Base-by-base conservation (phyloP, 108 stramenopile species). In the Nitzschia sp. region DNA sequence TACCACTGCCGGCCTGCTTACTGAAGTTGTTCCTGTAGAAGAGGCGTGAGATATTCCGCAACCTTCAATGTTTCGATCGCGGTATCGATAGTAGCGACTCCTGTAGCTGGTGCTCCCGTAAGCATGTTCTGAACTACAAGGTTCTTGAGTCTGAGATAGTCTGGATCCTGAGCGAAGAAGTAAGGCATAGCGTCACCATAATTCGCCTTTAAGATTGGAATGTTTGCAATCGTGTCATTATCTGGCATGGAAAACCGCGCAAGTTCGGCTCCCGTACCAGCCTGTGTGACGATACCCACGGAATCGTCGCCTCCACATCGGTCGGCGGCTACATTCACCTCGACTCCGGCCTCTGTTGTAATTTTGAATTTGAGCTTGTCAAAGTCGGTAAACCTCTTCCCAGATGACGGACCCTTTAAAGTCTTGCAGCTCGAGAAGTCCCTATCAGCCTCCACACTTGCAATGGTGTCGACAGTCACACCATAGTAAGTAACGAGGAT, bases 271-370 rank as follows among this genome's bases (percentile, higher is more conserved):
- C 88, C 88, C 2, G 71, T 47, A 28, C 19, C 17, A 13, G 55
- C 48, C 66, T 78, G 77, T 30, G 82, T 85, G 11, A 91, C 88
- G 73, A 87, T 79, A 17, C 72, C 89, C 18, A 82, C 75, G 26
- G 83, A 85, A 59, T 87, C 89, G 69, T 90, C 83, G 33, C 91
- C 91, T 32, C 91, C 94, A 67, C 91, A 92, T n/a, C 94, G 77
- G 77, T 95, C 91, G 26, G 94, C 91, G 31, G 84, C 79, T 42
- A 95, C 86, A 25, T 71, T 85, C 19, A 89, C 86, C 30, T 71
- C 27, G 30, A 11, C 64, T 19, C 90, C 91, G 35, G 60, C 75
- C 54, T 80, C 84, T 8, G 86, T 90, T 29, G 54, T 82, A 32
- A 95, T 79, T 2, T 75, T 78, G 64, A 95, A 95, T 32, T 81